phyloP scores from a whole-genome alignment of 208 protist species.

The Acanthamoeba castellanii region DNA sequence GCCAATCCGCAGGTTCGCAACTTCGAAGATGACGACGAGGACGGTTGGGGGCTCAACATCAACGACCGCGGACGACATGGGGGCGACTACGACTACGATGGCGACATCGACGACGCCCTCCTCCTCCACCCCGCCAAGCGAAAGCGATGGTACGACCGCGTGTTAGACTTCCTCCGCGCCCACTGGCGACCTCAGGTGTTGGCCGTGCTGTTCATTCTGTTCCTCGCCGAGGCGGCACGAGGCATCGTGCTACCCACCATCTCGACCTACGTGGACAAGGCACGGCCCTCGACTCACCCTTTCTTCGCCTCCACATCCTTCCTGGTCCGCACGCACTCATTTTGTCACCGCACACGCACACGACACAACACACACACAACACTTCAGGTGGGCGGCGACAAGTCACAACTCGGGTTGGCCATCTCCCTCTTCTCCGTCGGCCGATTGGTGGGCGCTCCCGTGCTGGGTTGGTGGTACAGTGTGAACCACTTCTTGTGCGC shows the following conservation, averaged over 20 bases:
- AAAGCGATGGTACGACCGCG: not conserved
- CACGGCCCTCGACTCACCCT: not conserved
- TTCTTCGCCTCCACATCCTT: too few relatives aligned
- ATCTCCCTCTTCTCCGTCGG: conserved; percentile 37
- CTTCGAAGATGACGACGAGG: not conserved
- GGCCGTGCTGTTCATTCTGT: not conserved
- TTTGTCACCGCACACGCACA: not conserved
- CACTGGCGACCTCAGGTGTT: conserved; percentile 37
- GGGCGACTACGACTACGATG: not conserved
- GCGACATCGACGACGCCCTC: not conserved
- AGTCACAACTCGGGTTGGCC: conserved; percentile 23
- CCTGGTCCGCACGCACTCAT: too few relatives aligned
- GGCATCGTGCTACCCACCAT: conserved; percentile 15
- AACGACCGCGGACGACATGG: not conserved
- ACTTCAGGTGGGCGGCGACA: not conserved
- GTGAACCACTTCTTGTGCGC: too few relatives aligned
- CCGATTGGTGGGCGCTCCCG: conserved; percentile 1
- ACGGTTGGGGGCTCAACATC: not conserved
- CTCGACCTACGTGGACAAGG: not conserved
- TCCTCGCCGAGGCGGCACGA: conserved; percentile 11
- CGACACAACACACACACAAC: not conserved
- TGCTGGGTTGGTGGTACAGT: conserved; percentile 14
- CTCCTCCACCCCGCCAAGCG: not conserved
- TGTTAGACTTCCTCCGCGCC: not conserved
- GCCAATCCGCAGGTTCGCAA: not conserved